Conservation (phyloP, 768 basidiomycete genomes). For the Collybiopsis luxurians region DNA sequence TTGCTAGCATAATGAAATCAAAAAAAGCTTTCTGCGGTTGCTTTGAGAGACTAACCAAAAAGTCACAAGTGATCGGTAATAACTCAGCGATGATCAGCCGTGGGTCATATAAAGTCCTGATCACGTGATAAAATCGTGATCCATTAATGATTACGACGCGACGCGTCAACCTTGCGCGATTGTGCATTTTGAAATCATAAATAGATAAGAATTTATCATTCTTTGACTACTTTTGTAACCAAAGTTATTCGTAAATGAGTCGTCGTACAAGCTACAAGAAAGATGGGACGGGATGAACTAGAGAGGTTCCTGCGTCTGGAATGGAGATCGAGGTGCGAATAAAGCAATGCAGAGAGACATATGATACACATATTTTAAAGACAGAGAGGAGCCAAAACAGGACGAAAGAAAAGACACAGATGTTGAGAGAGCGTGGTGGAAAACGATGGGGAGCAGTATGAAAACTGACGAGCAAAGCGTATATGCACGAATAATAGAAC, state of each 20-base stretch:
- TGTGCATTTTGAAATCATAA: too few species aligned
- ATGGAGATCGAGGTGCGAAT: not conserved
- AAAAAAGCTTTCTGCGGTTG: not conserved
- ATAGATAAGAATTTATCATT: not conserved
- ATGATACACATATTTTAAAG: not conserved
- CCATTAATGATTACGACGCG: too few species aligned
- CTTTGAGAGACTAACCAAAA: not conserved
- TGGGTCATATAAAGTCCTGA: too few species aligned
- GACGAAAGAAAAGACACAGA: too few species aligned
- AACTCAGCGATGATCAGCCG: not conserved
- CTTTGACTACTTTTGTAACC: not conserved
- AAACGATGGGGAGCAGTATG: too few species aligned
- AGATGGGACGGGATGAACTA: too few species aligned
- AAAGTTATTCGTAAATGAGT: not conserved
- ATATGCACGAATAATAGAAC: too few species aligned
- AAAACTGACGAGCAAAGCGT: too few species aligned
- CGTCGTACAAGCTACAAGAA: not conserved
- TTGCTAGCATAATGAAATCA: conserved; percentile 21
- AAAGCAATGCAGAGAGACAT: not conserved
- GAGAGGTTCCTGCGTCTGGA: too few species aligned
- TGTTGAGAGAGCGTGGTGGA: too few species aligned
- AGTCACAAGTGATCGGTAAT: not conserved
- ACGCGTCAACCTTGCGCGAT: too few species aligned
- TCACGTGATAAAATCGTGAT: not conserved
- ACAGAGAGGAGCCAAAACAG: not conserved